Percentiles rank a stretch among this genome's conserved stretches.
Conservation (phyloP, 495 filamentous ascomycete genomes). For the Hyaloscypha finlandica region DNA sequence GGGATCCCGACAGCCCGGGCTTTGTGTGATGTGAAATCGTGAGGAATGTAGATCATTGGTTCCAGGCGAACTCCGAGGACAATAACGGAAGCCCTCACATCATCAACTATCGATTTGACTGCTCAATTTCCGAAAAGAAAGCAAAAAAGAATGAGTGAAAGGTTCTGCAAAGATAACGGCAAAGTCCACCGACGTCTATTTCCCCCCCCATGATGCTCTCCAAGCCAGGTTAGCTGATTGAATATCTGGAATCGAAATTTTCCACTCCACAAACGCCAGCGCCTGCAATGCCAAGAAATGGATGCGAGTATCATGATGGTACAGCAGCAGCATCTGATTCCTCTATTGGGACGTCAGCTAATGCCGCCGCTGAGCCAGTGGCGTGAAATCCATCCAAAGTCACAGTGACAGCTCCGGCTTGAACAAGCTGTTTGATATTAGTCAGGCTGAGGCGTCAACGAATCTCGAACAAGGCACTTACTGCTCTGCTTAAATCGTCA, state of each 20-base stretch:
- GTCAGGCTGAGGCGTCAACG: slow-evolving; percentile 8
- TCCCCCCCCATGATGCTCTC: neutral
- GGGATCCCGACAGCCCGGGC: neutral
- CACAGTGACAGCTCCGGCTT: slow-evolving; percentile 89
- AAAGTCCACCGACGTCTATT: neutral
- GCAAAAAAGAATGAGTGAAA: neutral
- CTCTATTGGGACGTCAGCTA: slow-evolving; percentile 27
- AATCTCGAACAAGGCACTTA: slow-evolving; percentile 48
- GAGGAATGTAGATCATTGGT: neutral
- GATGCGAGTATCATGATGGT: slow-evolving; percentile 2
- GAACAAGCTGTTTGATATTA: slow-evolving; percentile 66
- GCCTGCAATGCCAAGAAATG: slow-evolving; percentile 22
- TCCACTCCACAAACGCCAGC: slow-evolving; percentile 8
- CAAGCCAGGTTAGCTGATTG: neutral
- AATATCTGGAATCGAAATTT: neutral
- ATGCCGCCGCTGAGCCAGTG: slow-evolving; percentile 16
- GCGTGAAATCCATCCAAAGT: slow-evolving; percentile 78
- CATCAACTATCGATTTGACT: neutral
- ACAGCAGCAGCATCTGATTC: slow-evolving; percentile 27
- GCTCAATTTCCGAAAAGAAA: neutral
- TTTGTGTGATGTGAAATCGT: neutral
- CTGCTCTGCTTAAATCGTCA: slow-evolving; percentile 86
- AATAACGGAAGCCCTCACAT: neutral
- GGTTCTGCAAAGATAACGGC: neutral
- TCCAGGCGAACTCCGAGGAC: neutral